Percentiles rank a stretch among this genome's conserved stretches.
These are phyloP conservation scores for Phaffia australis DNA, from an alignment of 768 basidiomycete genomes.

Conservation along the genomic window DNA sequence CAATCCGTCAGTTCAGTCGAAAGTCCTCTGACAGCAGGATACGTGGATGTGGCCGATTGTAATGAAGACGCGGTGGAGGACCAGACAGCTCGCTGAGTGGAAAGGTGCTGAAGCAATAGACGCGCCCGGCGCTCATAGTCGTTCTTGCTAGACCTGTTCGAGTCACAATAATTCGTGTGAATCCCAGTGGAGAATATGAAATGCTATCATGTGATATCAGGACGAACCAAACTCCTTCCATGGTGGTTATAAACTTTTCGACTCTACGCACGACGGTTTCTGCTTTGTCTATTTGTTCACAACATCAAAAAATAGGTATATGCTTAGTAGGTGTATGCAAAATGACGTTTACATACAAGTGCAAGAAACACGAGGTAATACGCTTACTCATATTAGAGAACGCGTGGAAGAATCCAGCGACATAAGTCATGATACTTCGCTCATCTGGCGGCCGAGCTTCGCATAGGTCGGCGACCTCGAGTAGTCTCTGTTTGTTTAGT, in stretches of 20 bases:
- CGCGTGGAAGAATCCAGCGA: conserved; percentile 94
- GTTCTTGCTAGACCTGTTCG: conserved; percentile 62
- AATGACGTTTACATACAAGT: not conserved
- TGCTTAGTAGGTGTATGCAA: too few relatives aligned
- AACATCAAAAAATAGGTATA: not conserved
- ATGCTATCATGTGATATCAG: not conserved
- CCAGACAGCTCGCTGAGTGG: conserved; percentile 62
- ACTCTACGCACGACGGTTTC: conserved; percentile 88
- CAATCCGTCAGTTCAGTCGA: conserved; percentile 62
- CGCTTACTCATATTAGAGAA: conserved; percentile 87
- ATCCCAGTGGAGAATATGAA: not conserved
- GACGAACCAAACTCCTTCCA: conserved; percentile 48
- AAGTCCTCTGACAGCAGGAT: conserved; percentile 67
- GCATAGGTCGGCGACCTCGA: conserved; percentile 92
- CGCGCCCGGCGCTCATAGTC: conserved; percentile 84
- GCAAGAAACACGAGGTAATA: not conserved
- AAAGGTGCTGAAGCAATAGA: conserved; percentile 48
- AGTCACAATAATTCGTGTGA: not conserved
- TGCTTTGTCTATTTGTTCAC: conserved; percentile 59
- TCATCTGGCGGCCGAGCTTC: conserved; percentile 83
- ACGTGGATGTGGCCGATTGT: conserved; percentile 46
- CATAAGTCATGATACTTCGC: conserved; percentile 47
- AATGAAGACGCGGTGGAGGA: conserved; percentile 42
- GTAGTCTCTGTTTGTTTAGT: conserved; percentile 56
- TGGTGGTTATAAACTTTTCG: conserved; percentile 89